These are phyloP conservation scores for Sporothrix curviconia DNA, from an alignment of 2,329 filamentous ascomycete species.

Conservation along the genomic window DNA sequence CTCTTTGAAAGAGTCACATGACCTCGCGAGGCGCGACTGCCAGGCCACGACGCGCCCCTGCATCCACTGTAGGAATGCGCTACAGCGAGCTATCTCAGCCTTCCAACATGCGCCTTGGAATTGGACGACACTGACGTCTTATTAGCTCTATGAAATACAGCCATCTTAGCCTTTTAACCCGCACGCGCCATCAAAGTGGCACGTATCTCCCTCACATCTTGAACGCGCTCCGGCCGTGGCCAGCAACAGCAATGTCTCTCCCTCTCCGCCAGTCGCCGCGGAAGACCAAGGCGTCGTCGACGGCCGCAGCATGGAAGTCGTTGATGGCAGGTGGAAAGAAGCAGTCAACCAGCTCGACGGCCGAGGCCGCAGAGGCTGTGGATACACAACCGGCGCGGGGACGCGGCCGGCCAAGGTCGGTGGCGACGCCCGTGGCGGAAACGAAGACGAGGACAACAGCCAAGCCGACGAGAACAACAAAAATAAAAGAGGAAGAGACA, in stretches of 20 bases:
- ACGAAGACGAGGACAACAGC: background rate
- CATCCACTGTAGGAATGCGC: background rate
- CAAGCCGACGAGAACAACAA: background rate
- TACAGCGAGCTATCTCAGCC: background rate
- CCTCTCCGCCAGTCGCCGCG: slow-evolving; percentile 15
- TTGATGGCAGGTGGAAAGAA: slow-evolving; percentile 14
- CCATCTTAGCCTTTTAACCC: background rate
- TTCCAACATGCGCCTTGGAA: background rate
- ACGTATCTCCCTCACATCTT: background rate
- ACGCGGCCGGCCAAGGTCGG: background rate
- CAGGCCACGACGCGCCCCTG: slow-evolving; percentile 2
- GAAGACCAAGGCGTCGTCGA: background rate
- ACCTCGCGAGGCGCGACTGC: background rate
- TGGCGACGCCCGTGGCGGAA: background rate
- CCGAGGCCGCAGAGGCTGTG: background rate
- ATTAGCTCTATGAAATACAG: too few species aligned
- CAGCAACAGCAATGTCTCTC: slow-evolving; percentile 14
- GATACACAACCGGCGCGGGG: background rate
- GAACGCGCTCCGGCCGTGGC: slow-evolving; percentile 1
- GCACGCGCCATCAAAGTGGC: background rate
- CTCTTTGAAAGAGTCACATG: slow-evolving; percentile 3
- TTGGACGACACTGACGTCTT: too few species aligned
- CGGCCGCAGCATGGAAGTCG: slow-evolving; percentile 21
- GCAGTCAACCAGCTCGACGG: background rate
- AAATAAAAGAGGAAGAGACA: background rate